phyloP scores from a whole-genome alignment of 1,139 yeast species.

The Kodamaea suecica region DNA sequence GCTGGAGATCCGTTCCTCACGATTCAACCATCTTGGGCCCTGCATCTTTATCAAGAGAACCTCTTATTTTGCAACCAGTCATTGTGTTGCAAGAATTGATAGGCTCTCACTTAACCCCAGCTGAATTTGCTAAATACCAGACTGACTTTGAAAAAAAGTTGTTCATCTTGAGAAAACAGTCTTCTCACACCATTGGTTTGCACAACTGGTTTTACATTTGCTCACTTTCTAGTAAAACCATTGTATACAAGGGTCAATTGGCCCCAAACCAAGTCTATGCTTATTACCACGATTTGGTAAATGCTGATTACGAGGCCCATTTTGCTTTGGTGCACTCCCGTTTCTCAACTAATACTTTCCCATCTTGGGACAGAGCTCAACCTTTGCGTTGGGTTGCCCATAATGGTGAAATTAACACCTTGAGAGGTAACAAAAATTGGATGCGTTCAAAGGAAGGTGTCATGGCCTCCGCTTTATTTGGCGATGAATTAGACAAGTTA shows the following conservation, averaged over 20 bases:
- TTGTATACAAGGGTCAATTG: constrained; percentile 96
- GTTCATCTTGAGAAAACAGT: constrained; percentile 82
- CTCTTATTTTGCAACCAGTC: constrained; percentile 83
- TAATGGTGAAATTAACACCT: constrained; percentile 96
- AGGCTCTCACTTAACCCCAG: constrained; percentile 36
- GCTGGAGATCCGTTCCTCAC: constrained; percentile 96
- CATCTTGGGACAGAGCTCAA: constrained; percentile 99
- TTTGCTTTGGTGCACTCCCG: constrained; percentile 96
- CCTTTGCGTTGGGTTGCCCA: constrained; percentile 98
- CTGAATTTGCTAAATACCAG: constrained; percentile 59
- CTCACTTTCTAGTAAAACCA: constrained; percentile 82
- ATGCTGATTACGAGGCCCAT: constrained; percentile 91
- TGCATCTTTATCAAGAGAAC: constrained; percentile 92
- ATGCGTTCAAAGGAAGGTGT: constrained; percentile 99
- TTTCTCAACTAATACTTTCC: constrained; percentile 97
- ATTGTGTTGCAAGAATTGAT: constrained; percentile 64
- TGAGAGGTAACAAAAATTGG: constrained; percentile 98
- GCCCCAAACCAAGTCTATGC: constrained; percentile 95
- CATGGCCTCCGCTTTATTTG: constrained; percentile 82
- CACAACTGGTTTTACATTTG: constrained; percentile 98
- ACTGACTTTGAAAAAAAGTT: constrained; percentile 78
- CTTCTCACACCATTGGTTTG: constrained; percentile 86
- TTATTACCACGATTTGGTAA: constrained; percentile 88
- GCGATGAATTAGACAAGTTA: constrained; percentile 85
- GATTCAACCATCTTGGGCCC: constrained; percentile 93